Base-by-base conservation (phyloP, 805 yeast genomes). In the Sugiyamaella chiloensis region DNA sequence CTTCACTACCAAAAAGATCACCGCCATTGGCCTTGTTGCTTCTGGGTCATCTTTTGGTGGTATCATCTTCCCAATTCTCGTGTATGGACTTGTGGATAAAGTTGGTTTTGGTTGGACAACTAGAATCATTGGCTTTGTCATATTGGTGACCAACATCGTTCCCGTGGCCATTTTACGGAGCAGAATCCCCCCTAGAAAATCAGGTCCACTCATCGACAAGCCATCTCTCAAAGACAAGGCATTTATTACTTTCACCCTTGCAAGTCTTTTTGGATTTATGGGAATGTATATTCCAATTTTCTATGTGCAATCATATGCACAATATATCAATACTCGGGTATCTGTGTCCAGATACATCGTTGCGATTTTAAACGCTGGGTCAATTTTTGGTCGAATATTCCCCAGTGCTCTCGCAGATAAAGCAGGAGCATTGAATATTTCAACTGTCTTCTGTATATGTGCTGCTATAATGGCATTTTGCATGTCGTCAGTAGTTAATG, bases 101-200 rank as follows among this genome's bases (percentile, higher is more conserved):
- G 67, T 76, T 20, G 83, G 83, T 1, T 78, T 75, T 55, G 67
- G 65, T 8, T 79, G 83, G 83, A 73, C 79, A 2, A 66, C 75
- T 36, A 66, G 84, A 42, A 64, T 71, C 12, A 61, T 77, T 41
- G 78, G 40, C 0, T 71, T 79, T 52, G 58, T 77, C 16, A 55
- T 52, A 42, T 34, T 55, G 17, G 52, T 53, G 6, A 12, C 40
- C 11, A 27, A 48, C 24, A 11, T 48, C 27, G n/a, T 48, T 24
- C 36, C 52, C 1, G 20, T 41, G 16, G 6, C 24, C 16, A 20
- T 40, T 6, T 41, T 53, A 35, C 44, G 29, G 27, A 23, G 27
- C 9, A 21, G 57, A 8, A 21, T 52, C 21, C 51, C 37, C 11
- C 29, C 40, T 3, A 19, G 14, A 12, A 48, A 44, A 34, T 34